Conservation (phyloP, 225 moss, liverwort and hornwort genomes). For the Bryum argenteum region DNA sequence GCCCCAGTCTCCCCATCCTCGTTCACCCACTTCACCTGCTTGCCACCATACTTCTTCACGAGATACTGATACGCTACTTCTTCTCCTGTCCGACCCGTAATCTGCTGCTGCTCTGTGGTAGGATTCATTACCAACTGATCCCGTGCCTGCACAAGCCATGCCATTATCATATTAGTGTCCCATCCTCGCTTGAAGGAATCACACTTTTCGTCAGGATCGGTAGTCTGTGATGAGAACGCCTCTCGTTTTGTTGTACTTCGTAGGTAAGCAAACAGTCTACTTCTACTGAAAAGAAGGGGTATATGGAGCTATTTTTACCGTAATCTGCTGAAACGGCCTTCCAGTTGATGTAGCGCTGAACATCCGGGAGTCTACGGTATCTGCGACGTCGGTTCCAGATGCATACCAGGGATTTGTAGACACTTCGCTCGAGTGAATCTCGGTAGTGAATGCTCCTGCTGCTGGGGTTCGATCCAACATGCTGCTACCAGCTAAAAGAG, state of each 20-base stretch:
- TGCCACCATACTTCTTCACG: conserved; percentile 50
- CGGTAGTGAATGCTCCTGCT: conserved; percentile 25
- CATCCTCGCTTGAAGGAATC: not conserved
- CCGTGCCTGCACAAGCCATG: conserved; percentile 46
- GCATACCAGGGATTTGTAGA: conserved; percentile 28
- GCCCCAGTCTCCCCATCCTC: conserved; percentile 85
- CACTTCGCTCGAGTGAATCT: conserved; percentile 25
- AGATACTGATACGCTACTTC: conserved; percentile 79
- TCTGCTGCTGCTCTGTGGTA: conserved; percentile 60
- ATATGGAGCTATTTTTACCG: conserved; percentile 20
- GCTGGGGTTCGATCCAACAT: conserved; percentile 25
- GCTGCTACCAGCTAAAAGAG: conserved; percentile 23
- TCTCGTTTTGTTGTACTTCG: no score
- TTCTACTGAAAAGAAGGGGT: no score
- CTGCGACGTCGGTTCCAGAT: conserved; percentile 25
- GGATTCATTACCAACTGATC: conserved; percentile 57
- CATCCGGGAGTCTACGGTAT: conserved; percentile 20
- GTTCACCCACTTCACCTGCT: conserved; percentile 83
- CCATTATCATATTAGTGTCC: conserved; percentile 4
- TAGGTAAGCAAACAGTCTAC: no score
- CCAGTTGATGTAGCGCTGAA: conserved; percentile 24
- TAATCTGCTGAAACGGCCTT: conserved; percentile 25
- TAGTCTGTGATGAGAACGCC: no score
- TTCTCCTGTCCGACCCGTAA: conserved; percentile 88
- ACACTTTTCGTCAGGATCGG: no score